phyloP scores from a whole-genome alignment of 805 yeast species.

The Candida ipomoeae region DNA sequence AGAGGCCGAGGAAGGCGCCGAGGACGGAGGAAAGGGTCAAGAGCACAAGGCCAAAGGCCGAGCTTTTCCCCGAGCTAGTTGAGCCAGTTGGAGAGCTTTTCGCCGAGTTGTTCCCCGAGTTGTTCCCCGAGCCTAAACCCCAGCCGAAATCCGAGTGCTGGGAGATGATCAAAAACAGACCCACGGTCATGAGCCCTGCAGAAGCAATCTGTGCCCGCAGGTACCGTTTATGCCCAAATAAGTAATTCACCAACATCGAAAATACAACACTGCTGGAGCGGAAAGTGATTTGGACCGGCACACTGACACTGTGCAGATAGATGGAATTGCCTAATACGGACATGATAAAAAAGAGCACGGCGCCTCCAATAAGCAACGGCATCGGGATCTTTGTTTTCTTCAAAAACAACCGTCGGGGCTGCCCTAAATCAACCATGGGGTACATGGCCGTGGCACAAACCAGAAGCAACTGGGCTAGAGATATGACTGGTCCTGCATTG shows the following conservation, averaged over 20 bases:
- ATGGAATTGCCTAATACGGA: conserved; percentile 56
- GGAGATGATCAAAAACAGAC: conserved; percentile 44
- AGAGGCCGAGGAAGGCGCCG: conserved; percentile 55
- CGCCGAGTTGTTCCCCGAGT: no score
- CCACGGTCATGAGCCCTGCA: conserved; percentile 49
- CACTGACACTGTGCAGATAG: conserved; percentile 52
- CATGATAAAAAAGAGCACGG: conserved; percentile 47
- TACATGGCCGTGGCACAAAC: conserved; percentile 44
- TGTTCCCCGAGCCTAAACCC: no score
- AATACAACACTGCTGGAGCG: conserved; percentile 62
- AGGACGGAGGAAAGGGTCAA: conserved; percentile 47
- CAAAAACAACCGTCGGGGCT: conserved; percentile 25
- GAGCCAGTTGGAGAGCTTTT: no score
- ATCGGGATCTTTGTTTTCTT: conserved; percentile 38
- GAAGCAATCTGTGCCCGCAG: conserved; percentile 43
- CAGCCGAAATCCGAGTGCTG: neutral
- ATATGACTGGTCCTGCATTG: conserved; percentile 45
- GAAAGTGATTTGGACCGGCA: conserved; percentile 65
- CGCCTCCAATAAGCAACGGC: conserved; percentile 42
- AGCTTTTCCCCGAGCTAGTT: neutral
- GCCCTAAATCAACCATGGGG: conserved; percentile 27
- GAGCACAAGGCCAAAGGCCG: conserved; percentile 16
- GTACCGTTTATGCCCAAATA: conserved; percentile 45
- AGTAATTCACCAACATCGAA: conserved; percentile 54
- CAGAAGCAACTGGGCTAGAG: conserved; percentile 54